Percentiles rank a stretch among this genome's conserved stretches.
Conservation (phyloP, 805 yeast genomes). For the Candida golubevii region DNA sequence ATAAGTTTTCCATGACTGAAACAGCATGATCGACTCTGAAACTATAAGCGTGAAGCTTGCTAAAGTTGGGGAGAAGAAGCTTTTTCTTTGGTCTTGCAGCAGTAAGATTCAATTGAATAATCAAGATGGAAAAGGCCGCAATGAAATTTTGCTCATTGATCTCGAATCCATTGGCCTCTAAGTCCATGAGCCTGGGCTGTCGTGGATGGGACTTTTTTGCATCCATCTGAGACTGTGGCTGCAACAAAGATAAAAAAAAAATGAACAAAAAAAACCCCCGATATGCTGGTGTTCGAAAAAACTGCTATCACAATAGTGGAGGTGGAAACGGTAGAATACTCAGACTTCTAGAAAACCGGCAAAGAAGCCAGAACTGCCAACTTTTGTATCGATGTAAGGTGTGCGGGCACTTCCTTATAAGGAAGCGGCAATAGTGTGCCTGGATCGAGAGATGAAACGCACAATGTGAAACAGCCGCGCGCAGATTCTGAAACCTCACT, state of each 20-base stretch:
- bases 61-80: constrained; percentile 21
- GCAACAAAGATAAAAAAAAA: too few species aligned
- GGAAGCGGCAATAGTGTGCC: neutral
- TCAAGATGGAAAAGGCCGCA: constrained; percentile 51
- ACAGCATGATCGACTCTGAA: constrained; percentile 54
- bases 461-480: constrained; percentile 8
- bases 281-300: too few species aligned
- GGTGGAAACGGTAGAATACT: too few species aligned
- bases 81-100: constrained; percentile 13
- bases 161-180: constrained; percentile 5
- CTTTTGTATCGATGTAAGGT: too few species aligned
- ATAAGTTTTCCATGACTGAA: constrained; percentile 44
- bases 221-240: constrained; percentile 1
- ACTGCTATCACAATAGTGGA: too few species aligned
- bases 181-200: constrained; percentile 1
- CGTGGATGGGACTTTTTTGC: constrained; percentile 2
- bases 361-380: too few species aligned
- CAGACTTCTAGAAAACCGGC: too few species aligned
- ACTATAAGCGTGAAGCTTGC: constrained; percentile 43
- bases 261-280: too few species aligned
- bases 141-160: constrained; percentile 54
- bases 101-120: constrained; percentile 34
- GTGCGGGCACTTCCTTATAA: too few species aligned
- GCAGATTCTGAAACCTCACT: constrained; percentile 2
- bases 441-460: constrained; percentile 4